Percentiles rank a stretch among this genome's conserved stretches.
phyloP scores from a whole-genome alignment of 2,329 filamentous ascomycete species.

The Biscogniauxia sp. region DNA sequence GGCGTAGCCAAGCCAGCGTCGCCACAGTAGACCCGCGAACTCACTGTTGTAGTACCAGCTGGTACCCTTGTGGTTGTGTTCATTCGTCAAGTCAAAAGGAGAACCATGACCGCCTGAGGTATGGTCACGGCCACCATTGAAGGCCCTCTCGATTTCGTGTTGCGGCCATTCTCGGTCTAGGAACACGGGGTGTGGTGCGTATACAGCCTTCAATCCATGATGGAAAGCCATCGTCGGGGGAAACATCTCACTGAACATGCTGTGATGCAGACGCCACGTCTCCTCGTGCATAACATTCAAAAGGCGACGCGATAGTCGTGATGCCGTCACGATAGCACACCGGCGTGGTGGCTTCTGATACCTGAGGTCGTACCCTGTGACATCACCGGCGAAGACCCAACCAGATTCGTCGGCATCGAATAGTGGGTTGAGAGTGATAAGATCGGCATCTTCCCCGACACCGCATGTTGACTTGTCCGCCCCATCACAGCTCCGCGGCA shows the following conservation, averaged over 20 bases:
- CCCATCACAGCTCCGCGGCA: conserved; percentile 56
- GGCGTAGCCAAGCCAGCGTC: conserved; percentile 68
- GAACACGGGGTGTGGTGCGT: conserved; percentile 79
- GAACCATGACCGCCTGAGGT: conserved; percentile 63
- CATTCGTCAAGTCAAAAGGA: conserved; percentile 66
- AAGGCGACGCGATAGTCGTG: conserved; percentile 64
- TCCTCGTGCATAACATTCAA: conserved; percentile 74
- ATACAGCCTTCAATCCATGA: conserved; percentile 75
- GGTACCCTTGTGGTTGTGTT: conserved; percentile 79
- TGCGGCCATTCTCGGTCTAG: conserved; percentile 73
- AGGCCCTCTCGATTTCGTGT: conserved; percentile 67
- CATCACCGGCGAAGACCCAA: conserved; percentile 70
- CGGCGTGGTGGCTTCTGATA: conserved; percentile 62
- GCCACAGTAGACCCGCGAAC: conserved; percentile 75
- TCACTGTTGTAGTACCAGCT: conserved; percentile 83
- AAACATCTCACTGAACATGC: conserved; percentile 80
- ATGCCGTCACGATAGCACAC: conserved; percentile 69
- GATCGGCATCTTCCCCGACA: conserved; percentile 68
- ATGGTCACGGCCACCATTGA: conserved; percentile 73
- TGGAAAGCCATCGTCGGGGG: conserved; percentile 67
- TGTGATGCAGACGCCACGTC: conserved; percentile 63
- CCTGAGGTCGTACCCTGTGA: conserved; percentile 62
- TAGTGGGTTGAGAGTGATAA: conserved; percentile 75
- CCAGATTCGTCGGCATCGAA: conserved; percentile 70
- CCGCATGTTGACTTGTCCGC: conserved; percentile 56